Base-by-base conservation (phyloP, 208 protist genomes). In the Jaenimonas drosophilae region DNA sequence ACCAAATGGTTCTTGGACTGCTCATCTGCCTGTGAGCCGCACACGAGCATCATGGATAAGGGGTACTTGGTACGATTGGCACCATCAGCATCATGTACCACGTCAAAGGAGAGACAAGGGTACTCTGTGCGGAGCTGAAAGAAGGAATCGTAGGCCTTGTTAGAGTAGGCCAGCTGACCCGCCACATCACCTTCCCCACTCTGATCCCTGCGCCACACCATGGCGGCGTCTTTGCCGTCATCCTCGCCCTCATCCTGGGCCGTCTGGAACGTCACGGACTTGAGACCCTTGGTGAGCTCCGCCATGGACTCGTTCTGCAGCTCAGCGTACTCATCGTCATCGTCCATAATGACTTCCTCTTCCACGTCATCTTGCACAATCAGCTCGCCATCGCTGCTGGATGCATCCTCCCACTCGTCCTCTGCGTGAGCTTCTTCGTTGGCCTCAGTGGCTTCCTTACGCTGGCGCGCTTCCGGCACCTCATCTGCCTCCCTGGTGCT, bases 21-120 rank as follows among this genome's bases (percentile, higher is more conserved):
- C 25, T 73, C 59, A 25, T 94, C 91, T 20, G 96, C 95, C 78
- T 98, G 95, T 19, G 96, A 97, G 50, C 97, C 97, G 33, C 91
- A 96, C 5, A 96, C 92, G 3, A 96, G 54, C 47, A 90, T 91
- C 30, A 81, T 69, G 3, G 90, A 93, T 29, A 96, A 72, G 6
- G 96, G 97, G 62, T 95, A 98, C 41, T 64, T 76, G 46, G 69
- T 86, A 49, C 68, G 63, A 61, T 70, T 60, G 14, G 31, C 58
- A 23, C 69, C 61, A 32, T 86, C 72, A 14, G 50, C 59, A 64
- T 94, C 79, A 14, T 54, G 54, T 20, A 90, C 43, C 0, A 94
- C 51, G 31, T 90, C 80, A 51, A 94, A 94, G 25, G 85, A 94
- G 23, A 94, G 68, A 49, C 66, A 94, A 7, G 85, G 85, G 42